These are phyloP conservation scores for Lentithecium fluviatile DNA, from an alignment of 495 filamentous ascomycete species.

Conservation along the genomic window DNA sequence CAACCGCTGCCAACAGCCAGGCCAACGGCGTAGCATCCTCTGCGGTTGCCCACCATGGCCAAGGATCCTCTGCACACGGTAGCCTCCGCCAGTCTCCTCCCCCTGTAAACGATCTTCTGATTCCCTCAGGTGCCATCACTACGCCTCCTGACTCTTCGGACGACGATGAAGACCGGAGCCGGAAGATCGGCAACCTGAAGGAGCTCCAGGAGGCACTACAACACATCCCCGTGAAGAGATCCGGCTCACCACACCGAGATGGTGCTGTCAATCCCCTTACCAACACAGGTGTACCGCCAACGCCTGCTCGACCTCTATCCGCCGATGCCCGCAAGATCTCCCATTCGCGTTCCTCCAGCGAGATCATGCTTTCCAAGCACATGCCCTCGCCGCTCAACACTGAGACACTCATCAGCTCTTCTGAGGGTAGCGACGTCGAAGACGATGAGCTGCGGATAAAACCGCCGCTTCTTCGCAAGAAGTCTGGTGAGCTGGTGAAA, in stretches of 20 bases:
- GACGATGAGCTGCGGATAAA: constrained; percentile 57
- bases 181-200: constrained; percentile 61
- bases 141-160: constrained; percentile 87
- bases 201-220: constrained; percentile 82
- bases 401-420: constrained; percentile 35
- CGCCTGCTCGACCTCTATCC: constrained; percentile 45
- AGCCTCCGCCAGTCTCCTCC: constrained; percentile 75
- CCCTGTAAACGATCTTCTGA: constrained; percentile 65
- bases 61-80: constrained; percentile 40
- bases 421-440: constrained; percentile 58
- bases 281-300: constrained; percentile 33
- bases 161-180: constrained; percentile 74
- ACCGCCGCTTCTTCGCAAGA: constrained; percentile 91
- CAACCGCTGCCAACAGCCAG: constrained; percentile 21
- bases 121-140: constrained; percentile 77
- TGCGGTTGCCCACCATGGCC: constrained; percentile 11
- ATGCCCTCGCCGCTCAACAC: constrained; percentile 27
- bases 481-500: constrained; percentile 94
- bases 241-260: constrained; percentile 56
- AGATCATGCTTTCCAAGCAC: constrained; percentile 49
- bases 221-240: constrained; percentile 67
- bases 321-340: constrained; percentile 64
- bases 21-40: constrained; percentile 6
- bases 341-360: constrained; percentile 83
- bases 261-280: constrained; percentile 44